phyloP scores from a whole-genome alignment of 2,329 filamentous ascomycete species.

The Penicillium concentricum region DNA sequence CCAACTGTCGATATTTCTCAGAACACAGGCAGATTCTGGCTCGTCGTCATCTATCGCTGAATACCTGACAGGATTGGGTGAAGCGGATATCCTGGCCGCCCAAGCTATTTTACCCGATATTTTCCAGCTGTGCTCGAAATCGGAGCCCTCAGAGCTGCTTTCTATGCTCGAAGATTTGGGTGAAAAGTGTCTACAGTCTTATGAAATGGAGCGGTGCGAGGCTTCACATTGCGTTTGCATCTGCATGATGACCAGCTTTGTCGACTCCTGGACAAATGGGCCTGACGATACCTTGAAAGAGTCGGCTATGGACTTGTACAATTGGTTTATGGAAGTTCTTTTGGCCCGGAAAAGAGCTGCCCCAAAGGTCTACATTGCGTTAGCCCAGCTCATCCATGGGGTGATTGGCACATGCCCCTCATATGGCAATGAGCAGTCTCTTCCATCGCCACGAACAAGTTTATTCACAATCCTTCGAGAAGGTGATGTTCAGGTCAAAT shows the following conservation, averaged over 20 bases:
- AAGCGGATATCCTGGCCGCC: slow-evolving; percentile 39
- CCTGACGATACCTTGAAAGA: slow-evolving; percentile 60
- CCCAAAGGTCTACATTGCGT: slow-evolving; percentile 62
- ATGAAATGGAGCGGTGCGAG: slow-evolving; percentile 71
- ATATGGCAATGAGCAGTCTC: slow-evolving; percentile 61
- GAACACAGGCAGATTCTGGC: slow-evolving; percentile 8
- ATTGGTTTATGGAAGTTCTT: slow-evolving; percentile 68
- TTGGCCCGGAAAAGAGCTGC: slow-evolving; percentile 70
- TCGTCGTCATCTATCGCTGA: slow-evolving; percentile 24
- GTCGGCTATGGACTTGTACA: slow-evolving; percentile 72
- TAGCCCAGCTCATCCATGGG: slow-evolving; percentile 68
- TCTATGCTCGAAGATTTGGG: slow-evolving; percentile 50
- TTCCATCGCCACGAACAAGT: slow-evolving; percentile 66
- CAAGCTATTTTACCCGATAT: slow-evolving; percentile 30
- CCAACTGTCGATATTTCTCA: slow-evolving; percentile 34
- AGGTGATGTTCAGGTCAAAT: slow-evolving; percentile 70
- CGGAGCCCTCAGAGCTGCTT: slow-evolving; percentile 40
- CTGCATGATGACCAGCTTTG: slow-evolving; percentile 64
- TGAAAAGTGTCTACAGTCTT: slow-evolving; percentile 50
- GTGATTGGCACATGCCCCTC: slow-evolving; percentile 66
- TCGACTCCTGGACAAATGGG: slow-evolving; percentile 61
- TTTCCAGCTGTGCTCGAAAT: slow-evolving; percentile 30
- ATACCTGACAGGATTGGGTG: slow-evolving; percentile 39
- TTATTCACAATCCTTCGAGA: slow-evolving; percentile 70
- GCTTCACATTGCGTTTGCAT: slow-evolving; percentile 67